Percentiles rank a stretch among this genome's conserved stretches.
Evolutionary conservation across 306 rosid species (phyloP).

Genomic region (Quercus glauca): DNA sequence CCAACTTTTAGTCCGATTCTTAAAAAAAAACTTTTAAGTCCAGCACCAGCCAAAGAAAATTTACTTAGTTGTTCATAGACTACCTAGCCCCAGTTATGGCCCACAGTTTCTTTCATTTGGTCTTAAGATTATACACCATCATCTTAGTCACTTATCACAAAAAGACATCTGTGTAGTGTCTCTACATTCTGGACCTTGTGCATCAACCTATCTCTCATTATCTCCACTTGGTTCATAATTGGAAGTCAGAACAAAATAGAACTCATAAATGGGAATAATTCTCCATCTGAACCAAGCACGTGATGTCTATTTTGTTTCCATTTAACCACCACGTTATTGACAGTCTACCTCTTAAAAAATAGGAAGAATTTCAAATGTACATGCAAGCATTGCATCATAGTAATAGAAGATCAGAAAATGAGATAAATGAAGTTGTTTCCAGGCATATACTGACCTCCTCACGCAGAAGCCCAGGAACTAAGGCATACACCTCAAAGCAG

Average conservation of each 20-base stretch:
- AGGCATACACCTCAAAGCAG: slow-evolving; percentile 93
- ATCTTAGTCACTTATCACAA: background rate
- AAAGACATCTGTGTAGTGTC: background rate
- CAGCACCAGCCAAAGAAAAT: background rate
- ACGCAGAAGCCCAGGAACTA: slow-evolving; percentile 98
- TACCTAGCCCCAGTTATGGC: background rate
- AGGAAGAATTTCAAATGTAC: background rate
- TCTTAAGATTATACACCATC: background rate
- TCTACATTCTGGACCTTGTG: background rate
- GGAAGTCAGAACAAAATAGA: background rate
- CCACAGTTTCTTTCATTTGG: background rate
- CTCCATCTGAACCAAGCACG: background rate
- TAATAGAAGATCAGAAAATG: slow-evolving; percentile 8
- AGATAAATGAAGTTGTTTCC: slow-evolving; percentile 1
- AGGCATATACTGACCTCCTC: slow-evolving; percentile 69
- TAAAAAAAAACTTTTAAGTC: too few relatives aligned
- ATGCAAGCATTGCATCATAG: background rate
- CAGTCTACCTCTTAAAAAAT: background rate
- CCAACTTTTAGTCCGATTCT: background rate
- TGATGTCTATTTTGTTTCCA: background rate
- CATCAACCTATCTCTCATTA: background rate
- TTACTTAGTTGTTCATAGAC: background rate
- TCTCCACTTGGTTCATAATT: background rate
- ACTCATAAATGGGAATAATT: background rate
- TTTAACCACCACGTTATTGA: background rate